phyloP scores from a whole-genome alignment of 352 stramenopile genomes.

The Globisporangium lucens region DNA sequence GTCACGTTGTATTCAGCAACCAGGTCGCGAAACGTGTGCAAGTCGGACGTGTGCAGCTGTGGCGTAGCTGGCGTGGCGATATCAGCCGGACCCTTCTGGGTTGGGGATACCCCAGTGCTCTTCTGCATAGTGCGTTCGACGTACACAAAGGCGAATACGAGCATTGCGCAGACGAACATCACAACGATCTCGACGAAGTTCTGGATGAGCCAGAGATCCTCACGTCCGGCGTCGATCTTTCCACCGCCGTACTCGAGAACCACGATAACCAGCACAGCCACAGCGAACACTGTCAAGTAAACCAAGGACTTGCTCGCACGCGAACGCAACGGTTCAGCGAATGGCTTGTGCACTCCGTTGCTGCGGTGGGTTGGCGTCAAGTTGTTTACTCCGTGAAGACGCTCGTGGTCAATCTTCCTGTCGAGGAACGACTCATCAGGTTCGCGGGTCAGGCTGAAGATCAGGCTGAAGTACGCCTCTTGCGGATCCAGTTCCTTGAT shows the following conservation, averaged over 20 bases:
- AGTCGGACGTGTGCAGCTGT: background rate
- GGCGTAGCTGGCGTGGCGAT: conserved; percentile 1
- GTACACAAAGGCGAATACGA: conserved; percentile 5
- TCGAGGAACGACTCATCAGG: conserved; percentile 14
- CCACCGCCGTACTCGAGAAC: conserved; percentile 21
- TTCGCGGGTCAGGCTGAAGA: conserved; percentile 25
- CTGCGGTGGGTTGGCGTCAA: conserved; percentile 6
- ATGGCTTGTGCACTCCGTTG: background rate
- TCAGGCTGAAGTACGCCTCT: conserved; percentile 19
- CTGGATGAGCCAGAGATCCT: conserved; percentile 23
- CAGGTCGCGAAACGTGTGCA: conserved; percentile 27
- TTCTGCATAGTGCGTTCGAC: conserved; percentile 4
- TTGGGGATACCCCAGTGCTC: background rate
- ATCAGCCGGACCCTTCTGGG: background rate
- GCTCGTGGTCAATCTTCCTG: conserved; percentile 16
- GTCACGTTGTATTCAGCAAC: conserved; percentile 28
- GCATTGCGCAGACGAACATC: background rate
- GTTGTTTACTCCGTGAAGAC: conserved; percentile 3
- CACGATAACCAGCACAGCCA: background rate
- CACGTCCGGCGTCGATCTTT: conserved; percentile 10
- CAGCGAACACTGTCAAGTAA: background rate
- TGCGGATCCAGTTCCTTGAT: conserved; percentile 29
- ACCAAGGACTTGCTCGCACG: background rate
- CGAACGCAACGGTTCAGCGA: conserved; percentile 18
- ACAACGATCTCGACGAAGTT: conserved; percentile 16